Conservation (phyloP, 495 filamentous ascomycete genomes). For the Symbiotaphrina buchneri region DNA sequence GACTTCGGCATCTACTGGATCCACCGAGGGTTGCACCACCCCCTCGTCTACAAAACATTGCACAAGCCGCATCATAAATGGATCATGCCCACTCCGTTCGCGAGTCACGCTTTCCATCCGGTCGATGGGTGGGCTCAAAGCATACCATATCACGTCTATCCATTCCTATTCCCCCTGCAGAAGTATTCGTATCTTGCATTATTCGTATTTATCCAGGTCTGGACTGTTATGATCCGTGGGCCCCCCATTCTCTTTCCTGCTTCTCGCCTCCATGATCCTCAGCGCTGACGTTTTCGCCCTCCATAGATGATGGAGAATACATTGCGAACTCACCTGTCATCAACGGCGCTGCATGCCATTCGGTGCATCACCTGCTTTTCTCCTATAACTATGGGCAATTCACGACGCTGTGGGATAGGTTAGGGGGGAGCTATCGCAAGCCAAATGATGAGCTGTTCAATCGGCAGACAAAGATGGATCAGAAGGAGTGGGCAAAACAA, state of each 20-base stretch:
- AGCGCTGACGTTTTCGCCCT: too few relatives aligned
- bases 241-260: not conserved
- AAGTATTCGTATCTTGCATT: slow-evolving; percentile 72
- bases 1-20: slow-evolving; percentile 91
- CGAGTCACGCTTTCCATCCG: slow-evolving; percentile 86
- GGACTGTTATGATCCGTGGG: slow-evolving; percentile 77
- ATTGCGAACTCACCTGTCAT: slow-evolving; percentile 69
- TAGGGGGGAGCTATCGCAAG: slow-evolving; percentile 73
- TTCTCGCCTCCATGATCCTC: slow-evolving; percentile 1
- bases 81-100: slow-evolving; percentile 96
- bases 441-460: slow-evolving; percentile 76
- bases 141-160: slow-evolving; percentile 82
- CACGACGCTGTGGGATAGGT: slow-evolving; percentile 82
- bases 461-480: slow-evolving; percentile 71
- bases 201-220: slow-evolving; percentile 88
- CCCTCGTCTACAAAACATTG: slow-evolving; percentile 59
- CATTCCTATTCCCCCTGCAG: slow-evolving; percentile 81
- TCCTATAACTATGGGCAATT: slow-evolving; percentile 98
- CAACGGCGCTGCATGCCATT: slow-evolving; percentile 92
- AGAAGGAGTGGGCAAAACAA: slow-evolving; percentile 63
- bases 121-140: slow-evolving; percentile 85
- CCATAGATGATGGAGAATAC: slow-evolving; percentile 71
- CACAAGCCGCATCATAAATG: slow-evolving; percentile 99
- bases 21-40: slow-evolving; percentile 75
- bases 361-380: slow-evolving; percentile 95